Evolutionary conservation across 1,284 basidiomycete genomes (phyloP).

Genomic region (Malassezia japonica): DNA sequence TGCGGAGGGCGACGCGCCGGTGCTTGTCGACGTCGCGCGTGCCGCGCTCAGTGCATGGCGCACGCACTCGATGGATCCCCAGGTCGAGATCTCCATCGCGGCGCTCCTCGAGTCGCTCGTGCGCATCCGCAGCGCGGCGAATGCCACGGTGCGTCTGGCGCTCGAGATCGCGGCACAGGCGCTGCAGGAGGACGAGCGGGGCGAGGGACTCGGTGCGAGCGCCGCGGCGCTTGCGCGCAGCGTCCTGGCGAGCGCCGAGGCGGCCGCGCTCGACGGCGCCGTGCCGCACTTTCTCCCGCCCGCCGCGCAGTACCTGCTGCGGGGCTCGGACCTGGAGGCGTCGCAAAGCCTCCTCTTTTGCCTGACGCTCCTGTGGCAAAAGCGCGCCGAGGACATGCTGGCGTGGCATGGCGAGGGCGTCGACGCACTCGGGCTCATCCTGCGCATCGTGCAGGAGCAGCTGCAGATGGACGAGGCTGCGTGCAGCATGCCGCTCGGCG

Average conservation of each 20-base stretch:
- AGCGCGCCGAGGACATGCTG: slow-evolving; percentile 70
- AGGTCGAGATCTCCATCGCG: slow-evolving; percentile 65
- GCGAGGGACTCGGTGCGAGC: slow-evolving; percentile 21
- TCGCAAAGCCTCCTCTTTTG: slow-evolving; percentile 68
- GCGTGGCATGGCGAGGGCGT: slow-evolving; percentile 50
- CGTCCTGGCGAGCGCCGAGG: slow-evolving; percentile 60
- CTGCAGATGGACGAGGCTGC: slow-evolving; percentile 50
- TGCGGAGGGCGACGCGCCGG: slow-evolving; percentile 53
- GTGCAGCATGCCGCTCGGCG: slow-evolving; percentile 81
- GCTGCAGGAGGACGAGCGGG: slow-evolving; percentile 21
- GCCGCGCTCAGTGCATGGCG: slow-evolving; percentile 60
- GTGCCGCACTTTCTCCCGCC: slow-evolving; percentile 28
- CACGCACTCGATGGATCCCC: slow-evolving; percentile 52
- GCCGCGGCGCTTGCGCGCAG: slow-evolving; percentile 61
- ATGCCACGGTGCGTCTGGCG: slow-evolving; percentile 61
- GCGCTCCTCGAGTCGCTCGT: slow-evolving; percentile 65
- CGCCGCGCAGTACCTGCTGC: slow-evolving; percentile 20
- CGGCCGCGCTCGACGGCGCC: slow-evolving; percentile 70
- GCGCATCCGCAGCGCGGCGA: slow-evolving; percentile 55
- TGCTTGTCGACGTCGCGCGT: slow-evolving; percentile 42
- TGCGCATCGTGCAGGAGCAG: slow-evolving; percentile 31
- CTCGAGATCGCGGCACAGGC: slow-evolving; percentile 56
- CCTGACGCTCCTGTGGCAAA: slow-evolving; percentile 73
- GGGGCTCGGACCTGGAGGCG: slow-evolving; percentile 29
- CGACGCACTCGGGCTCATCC: slow-evolving; percentile 24